phyloP scores from a whole-genome alignment of 257 asterid genomes.

The Anisodus acutangulus region DNA sequence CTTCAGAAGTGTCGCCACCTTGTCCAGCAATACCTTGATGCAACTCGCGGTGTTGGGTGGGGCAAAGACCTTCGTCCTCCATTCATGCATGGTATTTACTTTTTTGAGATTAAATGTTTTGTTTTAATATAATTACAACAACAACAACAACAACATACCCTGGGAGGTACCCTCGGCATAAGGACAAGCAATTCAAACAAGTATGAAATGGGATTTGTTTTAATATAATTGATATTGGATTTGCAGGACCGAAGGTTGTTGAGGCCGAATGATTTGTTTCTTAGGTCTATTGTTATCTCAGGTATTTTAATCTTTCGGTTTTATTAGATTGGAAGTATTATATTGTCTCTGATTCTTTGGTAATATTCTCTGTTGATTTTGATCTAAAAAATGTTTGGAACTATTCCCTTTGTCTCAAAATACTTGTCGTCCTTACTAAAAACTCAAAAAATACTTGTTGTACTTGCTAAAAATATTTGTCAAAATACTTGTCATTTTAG shows the following conservation, averaged over 20 bases:
- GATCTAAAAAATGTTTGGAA: background rate
- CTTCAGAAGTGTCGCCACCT: constrained; percentile 97
- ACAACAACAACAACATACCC: no score
- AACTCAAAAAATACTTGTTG: no score
- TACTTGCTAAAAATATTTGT: no score
- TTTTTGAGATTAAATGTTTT: background rate
- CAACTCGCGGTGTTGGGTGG: constrained; percentile 97
- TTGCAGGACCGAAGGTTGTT: constrained; percentile 32
- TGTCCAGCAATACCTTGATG: constrained; percentile 82
- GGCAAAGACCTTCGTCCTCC: constrained; percentile 93
- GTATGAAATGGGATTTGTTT: background rate
- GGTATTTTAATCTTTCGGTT: background rate
- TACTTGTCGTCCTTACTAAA: no score
- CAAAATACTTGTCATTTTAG: no score
- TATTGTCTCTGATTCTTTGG: background rate
- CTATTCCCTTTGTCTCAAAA: background rate
- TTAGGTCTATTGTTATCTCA: background rate
- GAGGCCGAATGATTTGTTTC: constrained; percentile 9
- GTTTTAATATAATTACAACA: no score
- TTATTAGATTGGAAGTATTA: background rate
- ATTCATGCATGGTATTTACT: constrained; percentile 63
- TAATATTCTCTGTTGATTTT: background rate
- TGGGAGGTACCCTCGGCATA: no score
- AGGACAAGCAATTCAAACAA: no score
- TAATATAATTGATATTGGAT: background rate